Percentiles rank a stretch among this genome's conserved stretches.
Conservation (phyloP, 164 flowering plant species). For the Vitis riparia region DNA sequence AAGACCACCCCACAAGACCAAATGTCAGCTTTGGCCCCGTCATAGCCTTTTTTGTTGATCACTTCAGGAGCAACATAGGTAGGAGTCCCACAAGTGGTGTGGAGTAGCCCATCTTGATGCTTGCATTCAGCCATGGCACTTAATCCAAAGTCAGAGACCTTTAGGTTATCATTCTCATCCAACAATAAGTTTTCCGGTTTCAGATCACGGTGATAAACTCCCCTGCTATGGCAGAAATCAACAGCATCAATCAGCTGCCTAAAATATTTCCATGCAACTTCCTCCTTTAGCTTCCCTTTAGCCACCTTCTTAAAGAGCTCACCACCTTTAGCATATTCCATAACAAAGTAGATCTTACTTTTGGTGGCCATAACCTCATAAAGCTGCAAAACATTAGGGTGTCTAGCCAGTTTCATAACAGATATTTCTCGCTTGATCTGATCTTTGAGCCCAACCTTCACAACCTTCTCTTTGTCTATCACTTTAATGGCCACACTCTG, state of each 20-base stretch:
- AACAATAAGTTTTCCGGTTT: slow-evolving; percentile 83
- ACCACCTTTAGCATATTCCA: slow-evolving; percentile 85
- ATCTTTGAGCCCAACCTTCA: slow-evolving; percentile 62
- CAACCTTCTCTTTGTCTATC: slow-evolving; percentile 74
- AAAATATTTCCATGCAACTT: slow-evolving; percentile 61
- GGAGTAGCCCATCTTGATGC: slow-evolving; percentile 73
- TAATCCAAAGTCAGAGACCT: slow-evolving; percentile 80
- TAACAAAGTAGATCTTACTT: slow-evolving; percentile 68
- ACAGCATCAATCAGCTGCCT: slow-evolving; percentile 75
- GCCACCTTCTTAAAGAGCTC: slow-evolving; percentile 87
- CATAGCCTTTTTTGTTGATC: slow-evolving; percentile 70
- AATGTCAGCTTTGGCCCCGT: slow-evolving; percentile 79
- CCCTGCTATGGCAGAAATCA: slow-evolving; percentile 79
- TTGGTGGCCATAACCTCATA: slow-evolving; percentile 86
- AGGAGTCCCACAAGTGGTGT: slow-evolving; percentile 87
- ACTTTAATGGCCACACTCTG: slow-evolving; percentile 74
- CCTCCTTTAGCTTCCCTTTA: slow-evolving; percentile 75
- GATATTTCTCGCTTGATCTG: slow-evolving; percentile 85
- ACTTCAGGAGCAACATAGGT: slow-evolving; percentile 91
- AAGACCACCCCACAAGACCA: slow-evolving; percentile 91
- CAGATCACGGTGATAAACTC: slow-evolving; percentile 81
- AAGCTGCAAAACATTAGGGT: slow-evolving; percentile 72
- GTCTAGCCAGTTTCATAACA: slow-evolving; percentile 67
- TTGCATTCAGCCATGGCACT: slow-evolving; percentile 72
- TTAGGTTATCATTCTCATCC: slow-evolving; percentile 72